Percentiles rank a stretch among this genome's conserved stretches.
Conservation (phyloP, 768 basidiomycete species). For the Lenzites betulinus region DNA sequence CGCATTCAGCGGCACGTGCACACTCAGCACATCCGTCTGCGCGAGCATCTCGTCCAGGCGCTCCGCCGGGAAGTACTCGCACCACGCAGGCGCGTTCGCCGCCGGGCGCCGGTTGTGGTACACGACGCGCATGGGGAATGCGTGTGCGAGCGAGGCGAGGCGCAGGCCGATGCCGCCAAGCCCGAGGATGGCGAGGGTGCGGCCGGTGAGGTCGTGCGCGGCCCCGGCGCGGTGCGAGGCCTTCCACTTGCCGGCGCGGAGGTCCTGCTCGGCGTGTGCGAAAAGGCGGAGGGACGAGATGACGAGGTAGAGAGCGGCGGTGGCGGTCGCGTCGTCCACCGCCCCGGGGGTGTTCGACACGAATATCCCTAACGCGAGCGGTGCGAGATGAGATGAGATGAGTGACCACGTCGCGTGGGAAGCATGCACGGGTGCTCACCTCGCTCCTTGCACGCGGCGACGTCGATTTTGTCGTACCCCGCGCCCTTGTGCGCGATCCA, state of each 20-base stretch:
- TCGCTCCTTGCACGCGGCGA: slow-evolving; percentile 67
- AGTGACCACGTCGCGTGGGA: not conserved
- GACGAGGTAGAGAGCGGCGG: slow-evolving; percentile 81
- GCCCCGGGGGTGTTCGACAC: slow-evolving; percentile 90
- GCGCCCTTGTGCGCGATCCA: slow-evolving; percentile 95
- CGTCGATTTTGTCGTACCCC: slow-evolving; percentile 88
- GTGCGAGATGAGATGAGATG: not conserved
- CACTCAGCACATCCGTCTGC: slow-evolving; percentile 78
- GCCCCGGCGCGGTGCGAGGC: slow-evolving; percentile 45
- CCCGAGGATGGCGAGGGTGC: slow-evolving; percentile 73
- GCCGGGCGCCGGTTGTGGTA: slow-evolving; percentile 72
- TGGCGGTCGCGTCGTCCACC: slow-evolving; percentile 90
- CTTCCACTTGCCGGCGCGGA: slow-evolving; percentile 66
- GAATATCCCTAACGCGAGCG: slow-evolving; percentile 52
- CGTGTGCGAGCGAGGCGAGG: slow-evolving; percentile 68
- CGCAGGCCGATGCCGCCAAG: slow-evolving; percentile 77
- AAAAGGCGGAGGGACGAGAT: slow-evolving; percentile 78
- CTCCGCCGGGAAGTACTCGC: slow-evolving; percentile 69
- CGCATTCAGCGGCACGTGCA: slow-evolving; percentile 78
- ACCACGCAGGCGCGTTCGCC: slow-evolving; percentile 65
- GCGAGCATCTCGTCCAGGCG: slow-evolving; percentile 62
- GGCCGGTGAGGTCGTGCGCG: slow-evolving; percentile 65
- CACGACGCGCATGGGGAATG: slow-evolving; percentile 88
- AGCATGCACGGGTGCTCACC: slow-evolving; percentile 43
- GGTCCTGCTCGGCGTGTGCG: slow-evolving; percentile 58